Percentiles rank a stretch among this genome's conserved stretches.
Evolutionary conservation across 192 early-diverging fungal species (phyloP).

Genomic region (Neocallimastix lanati): DNA sequence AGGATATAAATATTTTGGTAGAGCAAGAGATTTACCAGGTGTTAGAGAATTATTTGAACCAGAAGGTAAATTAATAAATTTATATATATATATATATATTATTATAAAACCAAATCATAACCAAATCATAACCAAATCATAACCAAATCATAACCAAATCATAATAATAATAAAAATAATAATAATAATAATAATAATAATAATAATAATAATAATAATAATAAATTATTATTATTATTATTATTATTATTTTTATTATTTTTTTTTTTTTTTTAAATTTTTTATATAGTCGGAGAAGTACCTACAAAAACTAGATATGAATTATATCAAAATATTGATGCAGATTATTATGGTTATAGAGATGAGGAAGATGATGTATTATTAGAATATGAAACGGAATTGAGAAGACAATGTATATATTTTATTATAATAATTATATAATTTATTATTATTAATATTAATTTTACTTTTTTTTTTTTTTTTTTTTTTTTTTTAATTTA

Average conservation of each 20-base stretch:
- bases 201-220: too few species aligned
- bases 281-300: constrained; percentile 13
- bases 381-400: constrained; percentile 54
- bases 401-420: constrained; percentile 23
- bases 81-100: too few species aligned
- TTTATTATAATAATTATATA: background rate
- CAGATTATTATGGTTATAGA: constrained; percentile 86
- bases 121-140: too few species aligned
- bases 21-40: constrained; percentile 81
- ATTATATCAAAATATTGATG: constrained; percentile 61
- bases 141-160: too few species aligned
- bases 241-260: too few species aligned
- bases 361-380: constrained; percentile 75
- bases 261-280: too few species aligned
- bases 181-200: too few species aligned
- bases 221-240: too few species aligned
- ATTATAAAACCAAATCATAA: too few species aligned
- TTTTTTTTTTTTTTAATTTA: background rate
- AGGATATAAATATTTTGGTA: constrained; percentile 94
- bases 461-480: too few species aligned
- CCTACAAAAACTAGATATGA: constrained; percentile 42
- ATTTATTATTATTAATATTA: background rate
- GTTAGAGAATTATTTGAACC: constrained; percentile 81
- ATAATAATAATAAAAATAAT: too few species aligned
- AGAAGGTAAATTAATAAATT: constrained; percentile 23